Base-by-base conservation (phyloP, 441 rosid genomes). In the Croton setiger region DNA sequence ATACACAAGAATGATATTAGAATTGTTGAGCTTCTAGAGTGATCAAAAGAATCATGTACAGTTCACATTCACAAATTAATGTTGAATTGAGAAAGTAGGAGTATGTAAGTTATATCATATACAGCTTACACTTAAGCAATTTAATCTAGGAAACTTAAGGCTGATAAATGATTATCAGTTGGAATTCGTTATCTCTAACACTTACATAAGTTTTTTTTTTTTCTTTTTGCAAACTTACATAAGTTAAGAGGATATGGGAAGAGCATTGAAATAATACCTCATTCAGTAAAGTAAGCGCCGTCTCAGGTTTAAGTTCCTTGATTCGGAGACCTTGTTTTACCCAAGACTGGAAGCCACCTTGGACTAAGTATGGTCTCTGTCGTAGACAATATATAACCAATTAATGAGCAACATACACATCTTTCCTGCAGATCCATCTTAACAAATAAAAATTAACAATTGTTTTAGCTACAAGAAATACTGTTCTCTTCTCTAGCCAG, bases 281-380 rank as follows among this genome's bases (percentile, higher is more conserved):
- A 74, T 85, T 95, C 74, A 95, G 90, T 64, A 95, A 78, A 43
- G 90, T 75, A 43, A 95, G 76, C 45, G 93, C 69, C 44, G 98
- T 89, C 81, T 92, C 98, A 63, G 90, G 85, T 71, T 86, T 95
- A 17, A 87, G 94, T 72, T 88, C 93, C 82, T 95, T 92, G 66
- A 85, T 73, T 56, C 91, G 90, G 57, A 88, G 88, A 75, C 95
- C 95, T 75, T 89, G 78, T 51, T 83, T 86, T 62, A 64, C 79
- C 99, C 99, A 95, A 70, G 98, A 84, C 73, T 82, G 83, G 83
- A 79, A 95, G 69, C 99, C 99, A 62, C 96, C 99, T 79, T 85
- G 85, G 67, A 90, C 84, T 85, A 88, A 52, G 78, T 87, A 95
- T 45, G 99, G 78, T 67, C 78, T 84, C 98, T 95, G 86, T 70